These are phyloP conservation scores for Pythium aquatile DNA, from an alignment of 352 stramenopile genomes.

Conservation along the genomic window DNA sequence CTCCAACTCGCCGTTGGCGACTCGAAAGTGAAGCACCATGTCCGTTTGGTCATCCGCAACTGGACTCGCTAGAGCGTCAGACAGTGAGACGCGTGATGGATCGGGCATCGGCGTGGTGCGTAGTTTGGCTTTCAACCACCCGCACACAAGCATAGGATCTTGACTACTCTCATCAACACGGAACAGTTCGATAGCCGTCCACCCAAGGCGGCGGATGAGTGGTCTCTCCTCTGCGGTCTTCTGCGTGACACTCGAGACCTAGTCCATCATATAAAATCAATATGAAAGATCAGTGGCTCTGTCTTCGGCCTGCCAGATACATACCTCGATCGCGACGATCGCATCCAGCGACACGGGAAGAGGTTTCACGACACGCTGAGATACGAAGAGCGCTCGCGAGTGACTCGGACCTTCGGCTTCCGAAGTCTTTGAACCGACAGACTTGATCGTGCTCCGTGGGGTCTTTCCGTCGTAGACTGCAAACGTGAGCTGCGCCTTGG, in stretches of 20 bases:
- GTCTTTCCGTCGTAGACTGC: constrained; percentile 33
- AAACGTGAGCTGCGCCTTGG: constrained; percentile 29
- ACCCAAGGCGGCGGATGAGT: constrained; percentile 22
- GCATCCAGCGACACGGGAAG: constrained; percentile 15
- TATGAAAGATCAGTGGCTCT: background rate
- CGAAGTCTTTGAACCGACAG: constrained; percentile 23
- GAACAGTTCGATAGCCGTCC: constrained; percentile 33
- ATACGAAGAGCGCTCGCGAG: constrained; percentile 26
- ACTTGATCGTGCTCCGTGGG: constrained; percentile 28
- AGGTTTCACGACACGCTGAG: constrained; percentile 20
- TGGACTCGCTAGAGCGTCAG: background rate
- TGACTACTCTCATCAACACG: background rate
- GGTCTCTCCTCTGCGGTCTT: background rate
- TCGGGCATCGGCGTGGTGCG: constrained; percentile 28
- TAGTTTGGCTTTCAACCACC: constrained; percentile 28
- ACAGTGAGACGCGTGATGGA: constrained; percentile 13
- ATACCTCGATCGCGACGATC: constrained; percentile 30
- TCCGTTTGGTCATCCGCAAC: background rate
- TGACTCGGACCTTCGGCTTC: constrained; percentile 27
- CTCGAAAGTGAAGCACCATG: constrained; percentile 23
- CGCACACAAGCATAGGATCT: constrained; percentile 13
- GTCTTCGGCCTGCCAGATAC: background rate
- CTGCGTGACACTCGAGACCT: constrained; percentile 9
- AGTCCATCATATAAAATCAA: background rate
- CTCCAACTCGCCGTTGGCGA: constrained; percentile 15